phyloP scores from a whole-genome alignment of 352 stramenopile species.

The Phytopythium sindhum region DNA sequence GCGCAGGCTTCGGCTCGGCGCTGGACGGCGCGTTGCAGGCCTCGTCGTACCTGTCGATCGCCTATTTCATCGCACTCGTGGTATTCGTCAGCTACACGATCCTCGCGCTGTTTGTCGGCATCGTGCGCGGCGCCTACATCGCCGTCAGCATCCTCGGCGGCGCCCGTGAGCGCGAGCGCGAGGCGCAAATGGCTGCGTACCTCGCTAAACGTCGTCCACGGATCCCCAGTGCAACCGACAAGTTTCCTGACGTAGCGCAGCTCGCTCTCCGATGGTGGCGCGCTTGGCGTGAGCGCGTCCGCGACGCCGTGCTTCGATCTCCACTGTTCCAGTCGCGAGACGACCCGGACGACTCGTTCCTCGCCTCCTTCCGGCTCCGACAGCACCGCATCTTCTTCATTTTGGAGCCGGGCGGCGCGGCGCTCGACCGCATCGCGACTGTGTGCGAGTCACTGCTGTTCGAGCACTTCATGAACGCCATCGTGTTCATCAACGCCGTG shows the following conservation, averaged over 20 bases:
- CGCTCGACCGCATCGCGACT: constrained; percentile 46
- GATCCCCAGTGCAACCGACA: constrained; percentile 55
- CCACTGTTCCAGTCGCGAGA: constrained; percentile 38
- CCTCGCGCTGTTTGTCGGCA: constrained; percentile 74
- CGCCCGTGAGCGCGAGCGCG: constrained; percentile 23
- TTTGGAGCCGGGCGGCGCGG: constrained; percentile 39
- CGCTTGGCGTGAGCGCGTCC: constrained; percentile 18
- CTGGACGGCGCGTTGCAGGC: constrained; percentile 72
- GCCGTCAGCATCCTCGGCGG: constrained; percentile 50
- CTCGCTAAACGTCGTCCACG: constrained; percentile 42
- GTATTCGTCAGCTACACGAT: constrained; percentile 88
- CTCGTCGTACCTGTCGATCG: constrained; percentile 67
- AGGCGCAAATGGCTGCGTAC: constrained; percentile 33
- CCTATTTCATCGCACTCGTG: constrained; percentile 80
- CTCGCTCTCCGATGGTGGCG: constrained; percentile 38
- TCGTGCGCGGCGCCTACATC: constrained; percentile 81
- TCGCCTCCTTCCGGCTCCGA: constrained; percentile 49
- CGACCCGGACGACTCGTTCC: constrained; percentile 53
- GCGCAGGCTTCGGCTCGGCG: constrained; percentile 70
- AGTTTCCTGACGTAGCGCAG: constrained; percentile 58
- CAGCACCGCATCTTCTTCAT: constrained; percentile 68
- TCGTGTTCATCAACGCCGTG: constrained; percentile 73
- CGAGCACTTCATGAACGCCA: constrained; percentile 72
- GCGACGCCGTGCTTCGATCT: constrained; percentile 41
- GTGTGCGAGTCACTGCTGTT: constrained; percentile 60